A percentile compares a stretch with the other conserved stretches of the same genome.
Evolutionary conservation across 2,329 filamentous ascomycete species (phyloP).

Genomic region (Diaporthe humulicola): DNA sequence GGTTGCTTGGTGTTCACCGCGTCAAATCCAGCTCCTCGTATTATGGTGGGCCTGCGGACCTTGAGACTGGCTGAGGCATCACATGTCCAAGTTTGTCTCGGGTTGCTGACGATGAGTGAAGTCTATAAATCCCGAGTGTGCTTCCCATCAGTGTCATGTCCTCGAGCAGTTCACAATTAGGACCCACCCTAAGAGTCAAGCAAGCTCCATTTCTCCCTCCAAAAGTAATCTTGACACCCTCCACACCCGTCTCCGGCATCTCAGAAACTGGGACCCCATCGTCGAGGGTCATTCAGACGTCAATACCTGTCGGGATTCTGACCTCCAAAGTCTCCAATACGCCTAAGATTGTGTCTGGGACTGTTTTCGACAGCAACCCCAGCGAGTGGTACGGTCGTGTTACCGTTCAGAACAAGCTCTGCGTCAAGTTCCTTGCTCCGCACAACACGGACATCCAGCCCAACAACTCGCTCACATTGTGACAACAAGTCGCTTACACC

Average conservation of each 20-base stretch:
- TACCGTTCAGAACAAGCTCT: background rate
- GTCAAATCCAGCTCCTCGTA: background rate
- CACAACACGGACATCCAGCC: background rate
- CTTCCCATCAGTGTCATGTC: background rate
- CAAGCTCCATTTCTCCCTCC: background rate
- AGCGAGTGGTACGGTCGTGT: background rate
- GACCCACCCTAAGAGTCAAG: background rate
- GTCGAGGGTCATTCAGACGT: background rate
- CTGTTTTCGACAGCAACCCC: background rate
- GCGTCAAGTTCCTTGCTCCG: background rate
- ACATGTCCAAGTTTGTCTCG: background rate
- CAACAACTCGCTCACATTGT: background rate
- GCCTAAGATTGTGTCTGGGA: background rate
- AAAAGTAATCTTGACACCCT: background rate
- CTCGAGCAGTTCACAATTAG: background rate
- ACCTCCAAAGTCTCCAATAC: background rate
- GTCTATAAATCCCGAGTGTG: background rate
- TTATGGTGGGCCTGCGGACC: background rate
- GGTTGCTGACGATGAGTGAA: background rate
- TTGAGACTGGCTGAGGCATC: conserved; percentile 7
- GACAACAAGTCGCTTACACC: background rate
- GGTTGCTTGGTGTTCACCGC: background rate
- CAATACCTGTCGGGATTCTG: background rate
- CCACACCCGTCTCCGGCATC: background rate
- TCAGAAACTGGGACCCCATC: background rate